Evolutionary conservation across 192 early-diverging fungal species (phyloP), one percentile per base, ranked within the genome.

Genomic region (Dimargaris cristalligena): DNA sequence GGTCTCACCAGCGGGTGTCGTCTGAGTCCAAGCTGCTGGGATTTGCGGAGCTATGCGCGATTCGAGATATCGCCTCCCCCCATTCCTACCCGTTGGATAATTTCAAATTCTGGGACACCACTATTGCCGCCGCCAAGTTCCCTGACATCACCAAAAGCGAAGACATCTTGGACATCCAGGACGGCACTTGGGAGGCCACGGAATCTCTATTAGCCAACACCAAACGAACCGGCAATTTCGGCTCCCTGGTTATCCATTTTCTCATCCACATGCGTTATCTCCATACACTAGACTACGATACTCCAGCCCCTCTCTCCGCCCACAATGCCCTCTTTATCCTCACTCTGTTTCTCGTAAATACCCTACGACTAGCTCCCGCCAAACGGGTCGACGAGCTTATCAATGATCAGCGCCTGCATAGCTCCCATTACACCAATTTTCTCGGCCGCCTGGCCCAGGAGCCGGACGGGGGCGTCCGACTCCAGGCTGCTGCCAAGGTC

Each of bases 381-480:
- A 32, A 34, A 2, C 30, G 16, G 22, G 33, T 57, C 9, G 55
- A 57, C 14, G 55, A 31, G 1, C 33, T 57, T n/a, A 11, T 57
- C 18, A 57, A 57, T 34, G 55, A 35, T 26, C 55, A 57, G 28
- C 55, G 33, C 9, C 55, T 57, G 18, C 55, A 57, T 26, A 34
- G 18, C 33, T 57, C 55, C n/a, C 22, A 34, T 4, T 57, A 57
- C 55, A 34, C n/a, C 9, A 22, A 30, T 25, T 57, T 57, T 57
- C 13, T 57, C 11, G 55, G 28, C 33, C 30, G 33, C 23, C 35
- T 57, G 30, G 55, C n/a, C 20, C 11, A 35, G 32, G 28, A 57
- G 6, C n/a, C 3, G 28, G 34, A 57, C 32, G 55, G 55, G n/a
- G 6, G 22, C 14, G 33, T 38, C 4, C 4, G 9, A 18, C 28